These are phyloP conservation scores for Albugo candida DNA, from an alignment of 352 stramenopile genomes.

Conservation along the genomic window DNA sequence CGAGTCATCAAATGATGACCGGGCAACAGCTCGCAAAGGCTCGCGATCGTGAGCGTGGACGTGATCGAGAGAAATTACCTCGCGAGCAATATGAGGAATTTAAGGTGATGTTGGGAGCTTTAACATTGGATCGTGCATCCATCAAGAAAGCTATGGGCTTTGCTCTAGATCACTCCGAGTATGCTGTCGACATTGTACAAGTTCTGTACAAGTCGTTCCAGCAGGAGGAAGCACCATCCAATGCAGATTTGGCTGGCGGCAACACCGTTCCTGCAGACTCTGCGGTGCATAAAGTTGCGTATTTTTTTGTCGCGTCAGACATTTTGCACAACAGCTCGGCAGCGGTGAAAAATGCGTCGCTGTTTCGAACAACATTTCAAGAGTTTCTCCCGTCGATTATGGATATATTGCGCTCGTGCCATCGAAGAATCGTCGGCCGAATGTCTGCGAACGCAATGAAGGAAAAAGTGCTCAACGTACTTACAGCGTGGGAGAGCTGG, in stretches of 20 bases:
- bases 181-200: slow-evolving; percentile 40
- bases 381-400: slow-evolving; percentile 58
- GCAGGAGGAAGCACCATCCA: slow-evolving; percentile 5
- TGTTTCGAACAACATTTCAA: slow-evolving; percentile 77
- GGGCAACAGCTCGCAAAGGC: slow-evolving; percentile 54
- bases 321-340: slow-evolving; percentile 82
- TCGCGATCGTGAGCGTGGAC: slow-evolving; percentile 36
- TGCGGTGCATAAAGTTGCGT: slow-evolving; percentile 12
- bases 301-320: slow-evolving; percentile 73
- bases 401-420: slow-evolving; percentile 21
- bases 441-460: slow-evolving; percentile 71
- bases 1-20: slow-evolving; percentile 17
- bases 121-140: slow-evolving; percentile 46
- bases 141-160: slow-evolving; percentile 63
- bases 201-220: slow-evolving; percentile 28
- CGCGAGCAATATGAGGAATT: slow-evolving; percentile 35
- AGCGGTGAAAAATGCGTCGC: slow-evolving; percentile 73
- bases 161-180: slow-evolving; percentile 59
- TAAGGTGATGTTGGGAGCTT: slow-evolving; percentile 14
- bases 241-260: not conserved
- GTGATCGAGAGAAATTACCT: slow-evolving; percentile 26
- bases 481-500: slow-evolving; percentile 61
- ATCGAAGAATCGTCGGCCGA: slow-evolving; percentile 35
- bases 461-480: slow-evolving; percentile 55
- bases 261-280: slow-evolving; percentile 4